These are phyloP conservation scores for Epithele typhae DNA, from an alignment of 768 basidiomycete species.

Conservation along the genomic window DNA sequence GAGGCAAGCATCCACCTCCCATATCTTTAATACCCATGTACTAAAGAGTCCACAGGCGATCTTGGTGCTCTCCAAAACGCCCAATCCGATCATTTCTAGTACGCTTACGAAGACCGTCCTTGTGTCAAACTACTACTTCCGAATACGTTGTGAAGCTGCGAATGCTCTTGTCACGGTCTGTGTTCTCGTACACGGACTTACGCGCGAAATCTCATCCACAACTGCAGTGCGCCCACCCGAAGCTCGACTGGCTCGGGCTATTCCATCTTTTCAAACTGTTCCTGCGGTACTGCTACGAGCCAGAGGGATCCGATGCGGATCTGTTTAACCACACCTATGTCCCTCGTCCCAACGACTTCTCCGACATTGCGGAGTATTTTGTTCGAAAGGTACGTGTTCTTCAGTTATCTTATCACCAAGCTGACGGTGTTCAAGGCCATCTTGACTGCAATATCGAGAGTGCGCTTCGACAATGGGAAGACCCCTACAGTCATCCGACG, in stretches of 20 bases:
- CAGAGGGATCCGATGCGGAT: slow-evolving; percentile 76
- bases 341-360: slow-evolving; percentile 94
- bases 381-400: slow-evolving; percentile 75
- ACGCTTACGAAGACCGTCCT: slow-evolving; percentile 91
- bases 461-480: slow-evolving; percentile 85
- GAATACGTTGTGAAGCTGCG: slow-evolving; percentile 93
- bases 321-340: slow-evolving; percentile 85
- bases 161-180: slow-evolving; percentile 79
- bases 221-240: slow-evolving; percentile 77
- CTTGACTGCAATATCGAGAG: slow-evolving; percentile 76
- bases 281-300: slow-evolving; percentile 85
- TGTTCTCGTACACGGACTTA: too few relatives aligned
- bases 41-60: slow-evolving; percentile 90
- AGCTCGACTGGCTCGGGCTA: slow-evolving; percentile 83
- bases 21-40: too few relatives aligned
- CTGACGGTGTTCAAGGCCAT: slow-evolving; percentile 60
- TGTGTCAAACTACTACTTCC: slow-evolving; percentile 93
- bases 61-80: slow-evolving; percentile 74
- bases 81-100: slow-evolving; percentile 82
- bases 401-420: too few relatives aligned
- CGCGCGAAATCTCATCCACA: too few relatives aligned
- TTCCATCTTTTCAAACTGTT: slow-evolving; percentile 97
- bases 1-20: too few relatives aligned
- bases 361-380: slow-evolving; percentile 88
- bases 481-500: slow-evolving; percentile 81